A percentile compares a stretch with the other conserved stretches of the same genome.
These are phyloP conservation scores for Mycothermus thermophilus DNA, from an alignment of 495 filamentous ascomycete genomes.

Conservation along the genomic window DNA sequence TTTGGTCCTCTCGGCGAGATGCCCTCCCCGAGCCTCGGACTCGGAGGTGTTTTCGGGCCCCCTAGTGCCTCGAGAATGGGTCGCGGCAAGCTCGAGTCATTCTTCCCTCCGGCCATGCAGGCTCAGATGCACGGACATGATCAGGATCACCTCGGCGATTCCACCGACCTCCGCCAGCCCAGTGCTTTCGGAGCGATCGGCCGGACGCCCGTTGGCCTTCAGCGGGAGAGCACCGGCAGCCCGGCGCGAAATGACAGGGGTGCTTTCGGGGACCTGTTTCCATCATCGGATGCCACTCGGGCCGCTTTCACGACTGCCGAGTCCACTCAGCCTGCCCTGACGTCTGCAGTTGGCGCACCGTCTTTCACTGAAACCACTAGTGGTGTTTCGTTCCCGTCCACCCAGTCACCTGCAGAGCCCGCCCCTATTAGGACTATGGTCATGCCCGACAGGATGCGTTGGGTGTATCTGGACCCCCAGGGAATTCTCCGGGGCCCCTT, in stretches of 20 bases:
- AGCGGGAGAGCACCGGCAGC: constrained; percentile 45
- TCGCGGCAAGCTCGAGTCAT: constrained; percentile 67
- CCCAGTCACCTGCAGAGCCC: constrained; percentile 34
- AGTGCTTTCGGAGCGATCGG: constrained; percentile 42
- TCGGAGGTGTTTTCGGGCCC: constrained; percentile 38
- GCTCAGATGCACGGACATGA: constrained; percentile 65
- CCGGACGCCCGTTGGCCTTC: constrained; percentile 35
- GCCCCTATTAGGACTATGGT: constrained; percentile 79
- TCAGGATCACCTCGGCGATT: constrained; percentile 39
- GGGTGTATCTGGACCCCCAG: constrained; percentile 94
- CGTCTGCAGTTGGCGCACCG: constrained; percentile 18
- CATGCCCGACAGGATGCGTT: constrained; percentile 98
- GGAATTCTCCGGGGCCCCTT: constrained; percentile 86
- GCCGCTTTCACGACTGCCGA: constrained; percentile 23
- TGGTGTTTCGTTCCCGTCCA: constrained; percentile 23
- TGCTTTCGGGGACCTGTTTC: constrained; percentile 43
- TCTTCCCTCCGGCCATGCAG: constrained; percentile 80
- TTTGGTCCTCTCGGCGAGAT: constrained; percentile 60
- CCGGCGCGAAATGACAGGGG: constrained; percentile 44
- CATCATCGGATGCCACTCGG: constrained; percentile 22
- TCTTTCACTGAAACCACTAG: constrained; percentile 20
- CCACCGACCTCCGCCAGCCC: constrained; percentile 35
- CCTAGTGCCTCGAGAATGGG: constrained; percentile 36
- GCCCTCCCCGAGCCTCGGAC: constrained; percentile 56
- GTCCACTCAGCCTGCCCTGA: constrained; percentile 16